Percentiles rank a stretch among this genome's conserved stretches.
These are phyloP conservation scores for Ustilaginoidea virens DNA, from an alignment of 2,329 filamentous ascomycete species.

Conservation along the genomic window DNA sequence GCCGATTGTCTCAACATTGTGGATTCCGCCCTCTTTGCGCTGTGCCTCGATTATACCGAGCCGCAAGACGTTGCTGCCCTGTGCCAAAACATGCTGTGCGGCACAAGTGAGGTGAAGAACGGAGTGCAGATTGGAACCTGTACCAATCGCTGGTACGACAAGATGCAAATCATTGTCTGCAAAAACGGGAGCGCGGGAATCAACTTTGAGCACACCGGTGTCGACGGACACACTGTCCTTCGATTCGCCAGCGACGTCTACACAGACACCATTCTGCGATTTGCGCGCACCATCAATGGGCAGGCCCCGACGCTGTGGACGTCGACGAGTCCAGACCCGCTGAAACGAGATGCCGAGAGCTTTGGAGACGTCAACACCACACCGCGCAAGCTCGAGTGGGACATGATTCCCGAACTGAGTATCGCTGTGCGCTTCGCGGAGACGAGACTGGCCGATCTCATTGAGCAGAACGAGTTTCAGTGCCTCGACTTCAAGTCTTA, in stretches of 20 bases:
- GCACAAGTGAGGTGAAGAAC: conserved; percentile 78
- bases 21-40: conserved; percentile 80
- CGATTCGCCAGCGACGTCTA: conserved; percentile 94
- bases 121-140: conserved; percentile 95
- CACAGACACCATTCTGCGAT: conserved; percentile 92
- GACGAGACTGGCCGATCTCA: conserved; percentile 81
- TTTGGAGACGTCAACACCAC: conserved; percentile 90
- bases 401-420: conserved; percentile 82
- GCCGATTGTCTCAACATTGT: conserved; percentile 92
- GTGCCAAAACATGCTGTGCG: conserved; percentile 98
- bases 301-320: conserved; percentile 86
- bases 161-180: conserved; percentile 96
- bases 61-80: conserved; percentile 65
- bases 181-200: conserved; percentile 97
- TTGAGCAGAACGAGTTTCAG: conserved; percentile 91
- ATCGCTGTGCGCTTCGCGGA: conserved; percentile 92
- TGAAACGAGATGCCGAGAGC: conserved; percentile 77
- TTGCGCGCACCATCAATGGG: conserved; percentile 89
- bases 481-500: conserved; percentile 81
- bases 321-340: conserved; percentile 77
- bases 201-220: conserved; percentile 97
- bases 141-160: conserved; percentile 98
- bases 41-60: conserved; percentile 88
- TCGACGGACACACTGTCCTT: conserved; percentile 92
- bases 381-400: conserved; percentile 94